These are phyloP conservation scores for Rubus idaeus DNA, from an alignment of 306 rosid species.

Conservation along the genomic window DNA sequence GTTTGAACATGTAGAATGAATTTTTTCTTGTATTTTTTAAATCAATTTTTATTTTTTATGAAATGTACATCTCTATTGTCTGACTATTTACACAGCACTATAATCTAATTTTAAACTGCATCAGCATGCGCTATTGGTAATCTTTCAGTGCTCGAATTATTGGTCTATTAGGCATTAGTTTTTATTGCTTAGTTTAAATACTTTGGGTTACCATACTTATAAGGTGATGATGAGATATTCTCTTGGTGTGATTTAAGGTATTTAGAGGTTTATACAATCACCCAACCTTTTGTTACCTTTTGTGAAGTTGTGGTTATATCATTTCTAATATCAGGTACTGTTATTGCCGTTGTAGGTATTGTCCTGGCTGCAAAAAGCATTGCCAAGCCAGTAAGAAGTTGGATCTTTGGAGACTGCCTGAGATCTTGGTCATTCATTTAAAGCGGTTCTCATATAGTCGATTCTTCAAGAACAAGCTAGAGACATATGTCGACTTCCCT, in stretches of 20 bases:
- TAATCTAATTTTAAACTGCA: not conserved
- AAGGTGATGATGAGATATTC: not conserved
- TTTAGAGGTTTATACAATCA: not conserved
- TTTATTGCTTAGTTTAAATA: not conserved
- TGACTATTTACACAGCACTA: not conserved
- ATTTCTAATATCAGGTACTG: slow-evolving; percentile 28
- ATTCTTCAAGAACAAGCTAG: slow-evolving; percentile 86
- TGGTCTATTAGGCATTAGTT: not conserved
- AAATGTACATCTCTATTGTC: not conserved
- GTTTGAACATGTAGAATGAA: not conserved
- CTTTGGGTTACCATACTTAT: not conserved
- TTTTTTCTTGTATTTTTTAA: slow-evolving; percentile 17
- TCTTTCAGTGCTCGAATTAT: not conserved
- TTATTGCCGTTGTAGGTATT: slow-evolving; percentile 57
- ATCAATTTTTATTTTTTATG: slow-evolving; percentile 1
- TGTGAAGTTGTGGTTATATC: slow-evolving; percentile 1
- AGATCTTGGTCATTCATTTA: slow-evolving; percentile 94
- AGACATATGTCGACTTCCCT: slow-evolving; percentile 93
- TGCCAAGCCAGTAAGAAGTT: slow-evolving; percentile 94
- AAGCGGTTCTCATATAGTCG: slow-evolving; percentile 97
- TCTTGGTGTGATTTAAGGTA: not conserved
- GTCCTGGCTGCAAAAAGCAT: slow-evolving; percentile 88
- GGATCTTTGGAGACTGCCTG: slow-evolving; percentile 99
- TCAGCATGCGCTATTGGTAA: not conserved
- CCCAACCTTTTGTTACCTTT: slow-evolving; percentile 19